Evolutionary conservation across 352 stramenopile species (phyloP), one percentile per base, ranked within the genome.

Genomic region (Phytophthora ramorum): DNA sequence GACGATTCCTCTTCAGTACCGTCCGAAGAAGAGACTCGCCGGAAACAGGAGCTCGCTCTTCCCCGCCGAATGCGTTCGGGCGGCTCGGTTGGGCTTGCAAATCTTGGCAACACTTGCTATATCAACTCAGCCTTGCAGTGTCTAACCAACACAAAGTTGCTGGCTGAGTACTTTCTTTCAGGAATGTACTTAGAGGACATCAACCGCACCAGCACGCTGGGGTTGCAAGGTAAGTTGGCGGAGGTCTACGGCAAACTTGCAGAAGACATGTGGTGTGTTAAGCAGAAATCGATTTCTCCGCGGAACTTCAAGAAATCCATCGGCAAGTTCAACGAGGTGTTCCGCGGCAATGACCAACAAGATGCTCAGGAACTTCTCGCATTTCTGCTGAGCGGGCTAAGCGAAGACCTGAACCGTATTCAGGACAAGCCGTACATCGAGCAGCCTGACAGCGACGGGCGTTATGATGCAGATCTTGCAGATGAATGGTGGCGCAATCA

Each of bases 401-500:
- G 97, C 56, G 98, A 99, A 76, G 98, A 99, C 66, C 76, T 99
- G 7, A 99, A 99, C 74, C 87, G 97, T 34, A 97, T 99, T 47
- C 89, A 92, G 16, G 83, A 97, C 51, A 97, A 99, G 66, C 96
- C 96, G 10, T 99, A 99, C 66, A 96, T 99, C 8, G 96, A 99
- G 71, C 98, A 99, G 43, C 86, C 97, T 9, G 96, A 99, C 68
- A 98, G 91, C 35, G 97, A 99, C 71, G 97, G 97, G n/a, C 89
- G 97, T 17, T 97, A 97, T 35, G 98, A 99, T 73, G 87, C 87
- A 8, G 98, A 99, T 73, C 75, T 99, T 24, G 98, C 98, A 9
- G 93, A 99, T 58, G 98, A 99, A 72, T 99, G 98, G 97, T 99
- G 98, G 98, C 79, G 90, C 14, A 99, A 99, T 66, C 97, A 99